phyloP scores from a whole-genome alignment of 208 protist genomes.

The Wallacemonas sp. region DNA sequence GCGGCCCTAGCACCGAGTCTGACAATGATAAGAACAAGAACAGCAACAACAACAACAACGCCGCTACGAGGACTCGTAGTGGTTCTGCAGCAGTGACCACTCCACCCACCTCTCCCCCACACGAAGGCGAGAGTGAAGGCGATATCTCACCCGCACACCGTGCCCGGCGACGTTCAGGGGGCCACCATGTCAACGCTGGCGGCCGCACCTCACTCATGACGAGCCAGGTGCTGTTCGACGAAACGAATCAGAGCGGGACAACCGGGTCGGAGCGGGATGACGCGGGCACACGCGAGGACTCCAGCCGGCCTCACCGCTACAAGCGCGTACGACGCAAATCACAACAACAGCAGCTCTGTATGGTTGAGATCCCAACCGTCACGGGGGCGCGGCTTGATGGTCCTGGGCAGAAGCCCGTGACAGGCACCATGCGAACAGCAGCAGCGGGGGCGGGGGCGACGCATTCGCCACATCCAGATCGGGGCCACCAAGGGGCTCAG shows the following conservation, averaged over 20 bases:
- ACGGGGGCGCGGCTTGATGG: neutral
- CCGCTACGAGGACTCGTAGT: too few relatives aligned
- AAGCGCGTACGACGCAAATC: constrained; percentile 6
- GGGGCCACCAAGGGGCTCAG: neutral
- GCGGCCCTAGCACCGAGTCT: neutral
- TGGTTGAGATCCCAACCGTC: constrained; percentile 2
- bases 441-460: neutral
- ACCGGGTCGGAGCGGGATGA: too few relatives aligned
- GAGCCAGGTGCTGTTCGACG: constrained; percentile 3
- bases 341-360: constrained; percentile 3
- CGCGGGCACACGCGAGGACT: neutral
- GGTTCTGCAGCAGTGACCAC: too few relatives aligned
- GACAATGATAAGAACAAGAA: neutral
- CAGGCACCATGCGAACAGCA: neutral
- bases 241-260: too few relatives aligned
- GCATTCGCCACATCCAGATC: too few relatives aligned
- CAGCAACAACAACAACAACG: neutral
- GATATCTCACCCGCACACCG: neutral
- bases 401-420: neutral
- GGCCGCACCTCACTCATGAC: constrained; percentile 11
- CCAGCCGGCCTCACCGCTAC: constrained; percentile 6
- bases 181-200: neutral
- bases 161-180: neutral
- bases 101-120: too few relatives aligned
- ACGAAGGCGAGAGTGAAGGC: neutral